A percentile compares a stretch with the other conserved stretches of the same genome.
These are phyloP conservation scores for Botrytis squamosa DNA, from an alignment of 2,329 filamentous ascomycete genomes.

Conservation along the genomic window DNA sequence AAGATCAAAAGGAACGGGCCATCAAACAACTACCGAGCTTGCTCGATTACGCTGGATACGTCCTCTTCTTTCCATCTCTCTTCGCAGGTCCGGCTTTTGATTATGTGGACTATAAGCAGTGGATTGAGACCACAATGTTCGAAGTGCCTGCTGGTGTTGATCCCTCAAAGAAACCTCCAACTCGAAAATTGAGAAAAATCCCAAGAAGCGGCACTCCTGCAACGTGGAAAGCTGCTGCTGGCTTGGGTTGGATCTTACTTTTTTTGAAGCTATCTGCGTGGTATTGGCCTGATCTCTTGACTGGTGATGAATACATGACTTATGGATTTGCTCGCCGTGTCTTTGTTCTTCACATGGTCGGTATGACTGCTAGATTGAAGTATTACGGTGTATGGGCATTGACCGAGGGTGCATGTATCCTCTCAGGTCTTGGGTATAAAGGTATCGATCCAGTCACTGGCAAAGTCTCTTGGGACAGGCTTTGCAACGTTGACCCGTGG, in stretches of 20 bases:
- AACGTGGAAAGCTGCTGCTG: slow-evolving; percentile 68
- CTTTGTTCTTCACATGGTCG: slow-evolving; percentile 80
- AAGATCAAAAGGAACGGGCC: slow-evolving; percentile 80
- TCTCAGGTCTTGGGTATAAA: slow-evolving; percentile 91
- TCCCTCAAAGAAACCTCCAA: slow-evolving; percentile 79
- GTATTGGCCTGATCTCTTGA: slow-evolving; percentile 64
- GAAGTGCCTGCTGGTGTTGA: slow-evolving; percentile 79
- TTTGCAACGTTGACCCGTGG: slow-evolving; percentile 86
- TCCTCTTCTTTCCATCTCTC: slow-evolving; percentile 91
- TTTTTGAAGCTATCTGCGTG: slow-evolving; percentile 71
- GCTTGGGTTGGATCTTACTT: slow-evolving; percentile 74
- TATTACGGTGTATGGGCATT: slow-evolving; percentile 97
- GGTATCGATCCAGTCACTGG: slow-evolving; percentile 83
- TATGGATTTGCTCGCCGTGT: slow-evolving; percentile 71
- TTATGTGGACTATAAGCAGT: slow-evolving; percentile 86
- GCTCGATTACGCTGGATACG: slow-evolving; percentile 84
- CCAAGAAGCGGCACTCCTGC: slow-evolving; percentile 88
- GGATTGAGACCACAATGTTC: slow-evolving; percentile 95
- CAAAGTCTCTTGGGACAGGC: slow-evolving; percentile 82
- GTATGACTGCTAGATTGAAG: slow-evolving; percentile 78
- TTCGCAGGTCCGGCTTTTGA: slow-evolving; percentile 92
- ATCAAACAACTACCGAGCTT: slow-evolving; percentile 71
- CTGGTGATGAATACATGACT: slow-evolving; percentile 63
- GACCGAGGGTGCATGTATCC: slow-evolving; percentile 90
- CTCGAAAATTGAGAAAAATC: slow-evolving; percentile 86